Conservation (phyloP, 2,329 filamentous ascomycete species). For the Trichoderma harzianum region DNA sequence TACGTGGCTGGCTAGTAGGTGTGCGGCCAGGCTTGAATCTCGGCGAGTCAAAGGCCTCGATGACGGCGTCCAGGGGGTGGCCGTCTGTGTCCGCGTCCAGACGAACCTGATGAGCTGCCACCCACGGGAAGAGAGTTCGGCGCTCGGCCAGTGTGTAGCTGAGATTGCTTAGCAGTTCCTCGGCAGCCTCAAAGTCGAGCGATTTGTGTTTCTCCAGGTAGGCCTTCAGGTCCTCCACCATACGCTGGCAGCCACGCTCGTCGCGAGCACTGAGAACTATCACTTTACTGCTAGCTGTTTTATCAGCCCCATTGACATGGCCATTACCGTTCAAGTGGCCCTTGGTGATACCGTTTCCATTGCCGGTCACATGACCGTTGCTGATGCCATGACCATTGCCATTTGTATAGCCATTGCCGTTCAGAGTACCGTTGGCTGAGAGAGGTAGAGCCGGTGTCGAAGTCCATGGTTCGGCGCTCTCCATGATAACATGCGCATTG, state of each 20-base stretch:
- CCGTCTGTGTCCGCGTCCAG: neutral
- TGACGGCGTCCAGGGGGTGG: neutral
- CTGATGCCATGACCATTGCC: neutral
- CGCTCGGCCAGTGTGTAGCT: neutral
- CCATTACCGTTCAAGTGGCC: neutral
- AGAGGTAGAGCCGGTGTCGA: neutral
- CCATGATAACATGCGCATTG: conserved; percentile 17
- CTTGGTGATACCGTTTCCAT: neutral
- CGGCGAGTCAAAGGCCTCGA: neutral
- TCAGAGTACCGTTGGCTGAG: neutral
- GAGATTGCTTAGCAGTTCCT: neutral
- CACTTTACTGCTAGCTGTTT: neutral
- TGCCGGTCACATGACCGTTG: neutral
- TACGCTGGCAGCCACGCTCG: neutral
- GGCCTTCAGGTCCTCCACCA: neutral
- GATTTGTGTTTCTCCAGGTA: neutral
- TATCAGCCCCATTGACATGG: neutral
- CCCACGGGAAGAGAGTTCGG: neutral
- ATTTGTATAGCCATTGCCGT: neutral
- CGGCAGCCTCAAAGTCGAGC: neutral
- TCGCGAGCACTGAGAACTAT: neutral
- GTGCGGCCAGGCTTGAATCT: neutral
- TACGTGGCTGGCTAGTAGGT: neutral
- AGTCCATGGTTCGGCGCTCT: neutral
- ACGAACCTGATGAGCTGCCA: neutral